Percentiles rank a stretch among this genome's conserved stretches.
Conservation (phyloP, 306 rosid genomes). For the Cajanus cajan region DNA sequence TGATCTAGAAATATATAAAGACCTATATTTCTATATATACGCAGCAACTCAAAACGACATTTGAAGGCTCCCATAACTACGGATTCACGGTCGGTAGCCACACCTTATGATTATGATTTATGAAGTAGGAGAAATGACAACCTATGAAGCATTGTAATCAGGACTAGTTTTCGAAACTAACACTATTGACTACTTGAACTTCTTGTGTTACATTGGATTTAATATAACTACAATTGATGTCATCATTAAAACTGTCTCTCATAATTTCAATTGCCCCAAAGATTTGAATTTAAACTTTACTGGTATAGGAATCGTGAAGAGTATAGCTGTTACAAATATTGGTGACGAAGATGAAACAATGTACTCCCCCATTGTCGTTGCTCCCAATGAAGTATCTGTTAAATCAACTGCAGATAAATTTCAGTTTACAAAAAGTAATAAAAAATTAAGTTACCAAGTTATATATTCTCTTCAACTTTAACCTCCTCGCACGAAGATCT, state of each 20-base stretch:
- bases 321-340: conserved; percentile 68
- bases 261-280: conserved; percentile 53
- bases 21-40: not conserved
- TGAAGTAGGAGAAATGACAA: conserved; percentile 74
- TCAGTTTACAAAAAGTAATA: conserved; percentile 44
- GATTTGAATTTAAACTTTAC: conserved; percentile 46
- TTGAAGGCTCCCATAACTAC: conserved; percentile 50
- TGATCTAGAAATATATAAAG: not conserved
- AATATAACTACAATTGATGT: conserved; percentile 33
- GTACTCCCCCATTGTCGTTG: conserved; percentile 43
- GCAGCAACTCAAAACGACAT: conserved; percentile 63
- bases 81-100: conserved; percentile 53
- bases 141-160: conserved; percentile 54
- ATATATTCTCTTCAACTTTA: conserved; percentile 43
- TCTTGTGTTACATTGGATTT: conserved; percentile 59
- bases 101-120: conserved; percentile 76
- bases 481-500: conserved; percentile 29
- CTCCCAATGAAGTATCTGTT: conserved; percentile 54
- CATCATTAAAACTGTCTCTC: conserved; percentile 48
- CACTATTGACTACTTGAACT: conserved; percentile 64
- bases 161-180: conserved; percentile 80
- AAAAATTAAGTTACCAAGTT: conserved; percentile 58
- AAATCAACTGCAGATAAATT: conserved; percentile 58
- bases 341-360: conserved; percentile 54
- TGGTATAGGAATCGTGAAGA: conserved; percentile 34